phyloP scores from a whole-genome alignment of 306 rosid genomes.

The Dalbergia cochinchinensis region DNA sequence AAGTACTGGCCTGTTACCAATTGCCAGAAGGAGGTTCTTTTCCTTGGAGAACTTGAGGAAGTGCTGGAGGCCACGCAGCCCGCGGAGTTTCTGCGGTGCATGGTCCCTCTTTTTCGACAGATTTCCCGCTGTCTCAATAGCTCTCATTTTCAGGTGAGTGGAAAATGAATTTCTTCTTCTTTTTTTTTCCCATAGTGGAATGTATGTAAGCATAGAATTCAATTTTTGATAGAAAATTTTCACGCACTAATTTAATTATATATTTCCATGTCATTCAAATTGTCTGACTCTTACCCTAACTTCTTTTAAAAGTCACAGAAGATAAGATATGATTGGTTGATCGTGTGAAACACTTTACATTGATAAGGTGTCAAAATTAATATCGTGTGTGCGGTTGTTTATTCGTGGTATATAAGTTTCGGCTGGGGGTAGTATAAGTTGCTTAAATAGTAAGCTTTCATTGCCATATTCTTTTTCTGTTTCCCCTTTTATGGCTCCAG shows the following conservation, averaged over 20 bases:
- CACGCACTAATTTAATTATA: too few species aligned
- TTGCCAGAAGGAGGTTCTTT: conserved; percentile 96
- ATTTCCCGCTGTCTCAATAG: conserved; percentile 93
- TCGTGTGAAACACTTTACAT: too few species aligned
- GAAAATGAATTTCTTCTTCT: background rate
- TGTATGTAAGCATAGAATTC: background rate
- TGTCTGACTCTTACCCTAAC: background rate
- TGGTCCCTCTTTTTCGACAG: conserved; percentile 96
- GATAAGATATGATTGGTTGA: background rate
- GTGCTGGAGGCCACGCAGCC: conserved; percentile 93
- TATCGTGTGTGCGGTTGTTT: background rate
- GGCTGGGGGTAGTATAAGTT: conserved; percentile 6
- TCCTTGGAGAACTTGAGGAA: conserved; percentile 97
- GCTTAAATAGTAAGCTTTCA: conserved; percentile 33
- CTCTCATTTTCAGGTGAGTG: conserved; percentile 90
- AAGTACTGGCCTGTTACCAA: conserved; percentile 96
- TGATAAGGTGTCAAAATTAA: background rate
- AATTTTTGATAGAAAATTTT: too few species aligned
- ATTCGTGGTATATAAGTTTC: conserved; percentile 29
- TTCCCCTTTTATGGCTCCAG: conserved; percentile 1
- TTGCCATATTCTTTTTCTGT: conserved; percentile 19
- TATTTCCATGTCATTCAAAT: background rate
- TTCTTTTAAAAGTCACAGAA: background rate
- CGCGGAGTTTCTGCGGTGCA: conserved; percentile 92
- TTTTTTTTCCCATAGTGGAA: background rate